Evolutionary conservation across 352 stramenopile species (phyloP).

Genomic region (Aphanomyces invadans): DNA sequence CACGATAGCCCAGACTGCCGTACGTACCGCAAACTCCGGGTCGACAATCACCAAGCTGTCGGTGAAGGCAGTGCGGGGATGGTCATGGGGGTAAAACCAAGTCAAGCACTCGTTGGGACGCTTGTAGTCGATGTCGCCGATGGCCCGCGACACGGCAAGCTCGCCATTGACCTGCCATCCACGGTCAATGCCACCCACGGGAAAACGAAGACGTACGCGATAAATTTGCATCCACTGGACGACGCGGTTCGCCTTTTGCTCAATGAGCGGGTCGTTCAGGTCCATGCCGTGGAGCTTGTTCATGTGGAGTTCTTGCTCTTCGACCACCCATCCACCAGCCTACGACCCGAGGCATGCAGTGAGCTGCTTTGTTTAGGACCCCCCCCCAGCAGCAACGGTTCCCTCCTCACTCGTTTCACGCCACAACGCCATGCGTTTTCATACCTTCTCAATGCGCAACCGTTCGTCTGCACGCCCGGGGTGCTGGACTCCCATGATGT

Average conservation of each 20-base stretch:
- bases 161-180: slow-evolving; percentile 73
- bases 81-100: slow-evolving; percentile 76
- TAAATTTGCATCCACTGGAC: slow-evolving; percentile 83
- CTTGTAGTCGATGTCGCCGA: slow-evolving; percentile 91
- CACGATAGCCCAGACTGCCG: not conserved
- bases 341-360: too few relatives aligned
- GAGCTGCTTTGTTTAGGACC: too few relatives aligned
- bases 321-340: slow-evolving; percentile 68
- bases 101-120: slow-evolving; percentile 69
- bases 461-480: slow-evolving; percentile 67
- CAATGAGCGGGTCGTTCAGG: slow-evolving; percentile 76
- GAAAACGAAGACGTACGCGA: slow-evolving; percentile 28
- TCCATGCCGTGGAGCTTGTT: slow-evolving; percentile 86
- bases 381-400: not conserved
- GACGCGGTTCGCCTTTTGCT: slow-evolving; percentile 69
- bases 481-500: slow-evolving; percentile 85
- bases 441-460: slow-evolving; percentile 44
- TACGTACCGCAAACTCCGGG: slow-evolving; percentile 63
- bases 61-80: slow-evolving; percentile 58
- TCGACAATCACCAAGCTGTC: slow-evolving; percentile 81
- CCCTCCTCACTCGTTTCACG: not conserved
- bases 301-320: slow-evolving; percentile 81
- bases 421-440: not conserved
- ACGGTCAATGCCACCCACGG: slow-evolving; percentile 25
- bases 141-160: slow-evolving; percentile 86